Evolutionary conservation across 495 filamentous ascomycete genomes (phyloP).

Genomic region (Podospora comata): DNA sequence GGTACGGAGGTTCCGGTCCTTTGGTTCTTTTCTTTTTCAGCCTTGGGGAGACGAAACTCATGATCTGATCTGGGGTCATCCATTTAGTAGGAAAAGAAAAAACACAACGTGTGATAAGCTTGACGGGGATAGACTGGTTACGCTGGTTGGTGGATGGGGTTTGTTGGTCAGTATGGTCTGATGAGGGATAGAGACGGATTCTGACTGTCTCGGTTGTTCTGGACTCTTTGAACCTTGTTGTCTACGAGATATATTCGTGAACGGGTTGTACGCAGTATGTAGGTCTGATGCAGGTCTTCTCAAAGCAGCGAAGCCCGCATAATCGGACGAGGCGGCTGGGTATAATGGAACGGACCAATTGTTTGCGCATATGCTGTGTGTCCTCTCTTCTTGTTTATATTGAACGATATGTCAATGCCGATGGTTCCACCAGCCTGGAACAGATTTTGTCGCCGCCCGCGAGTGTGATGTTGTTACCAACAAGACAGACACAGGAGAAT

Average conservation of each 20-base stretch:
- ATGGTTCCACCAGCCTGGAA: slow-evolving; percentile 3
- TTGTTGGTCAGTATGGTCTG: neutral
- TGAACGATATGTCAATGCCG: neutral
- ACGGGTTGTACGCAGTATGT: neutral
- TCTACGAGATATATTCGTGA: neutral
- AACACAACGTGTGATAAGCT: neutral
- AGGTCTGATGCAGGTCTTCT: neutral
- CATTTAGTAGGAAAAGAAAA: neutral
- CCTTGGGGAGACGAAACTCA: neutral
- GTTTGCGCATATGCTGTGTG: slow-evolving; percentile 1
- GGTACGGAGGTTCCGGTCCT: neutral
- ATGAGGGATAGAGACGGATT: neutral
- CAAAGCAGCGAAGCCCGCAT: neutral
- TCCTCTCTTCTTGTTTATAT: neutral
- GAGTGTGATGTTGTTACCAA: neutral
- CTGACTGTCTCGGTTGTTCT: neutral
- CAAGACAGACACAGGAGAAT: neutral
- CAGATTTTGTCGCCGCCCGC: neutral
- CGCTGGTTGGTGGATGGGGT: neutral
- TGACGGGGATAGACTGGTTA: neutral
- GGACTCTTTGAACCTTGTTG: neutral
- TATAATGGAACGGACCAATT: neutral
- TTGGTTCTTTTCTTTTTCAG: neutral
- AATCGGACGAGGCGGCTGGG: neutral
- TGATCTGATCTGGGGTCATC: neutral